Conservation (phyloP, 495 filamentous ascomycete genomes). For the Aspergillus carlsbadensis region DNA sequence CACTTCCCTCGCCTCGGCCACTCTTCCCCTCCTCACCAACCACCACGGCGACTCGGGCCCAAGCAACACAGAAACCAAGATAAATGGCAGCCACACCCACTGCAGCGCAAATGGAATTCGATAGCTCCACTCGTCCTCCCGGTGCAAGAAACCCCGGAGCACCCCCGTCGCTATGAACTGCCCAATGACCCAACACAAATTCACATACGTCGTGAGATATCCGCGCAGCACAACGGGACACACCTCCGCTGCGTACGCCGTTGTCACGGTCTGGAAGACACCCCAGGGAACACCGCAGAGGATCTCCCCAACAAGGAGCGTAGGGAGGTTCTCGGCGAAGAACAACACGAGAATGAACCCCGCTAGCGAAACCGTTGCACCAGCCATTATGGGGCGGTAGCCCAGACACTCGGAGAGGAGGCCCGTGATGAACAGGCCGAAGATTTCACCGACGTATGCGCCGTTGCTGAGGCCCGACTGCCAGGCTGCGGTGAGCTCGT, state of each 20-base stretch:
- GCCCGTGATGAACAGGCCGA: slow-evolving; percentile 67
- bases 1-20: slow-evolving; percentile 58
- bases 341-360: slow-evolving; percentile 68
- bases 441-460: slow-evolving; percentile 56
- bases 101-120: slow-evolving; percentile 65
- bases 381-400: slow-evolving; percentile 61
- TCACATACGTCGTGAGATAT: slow-evolving; percentile 71
- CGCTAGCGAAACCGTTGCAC: slow-evolving; percentile 52
- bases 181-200: slow-evolving; percentile 73
- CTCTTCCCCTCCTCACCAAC: slow-evolving; percentile 62
- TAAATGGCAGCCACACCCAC: slow-evolving; percentile 72
- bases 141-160: slow-evolving; percentile 53
- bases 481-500: slow-evolving; percentile 52
- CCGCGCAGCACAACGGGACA: slow-evolving; percentile 65
- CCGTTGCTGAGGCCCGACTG: slow-evolving; percentile 67
- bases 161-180: slow-evolving; percentile 68
- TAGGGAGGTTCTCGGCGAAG: slow-evolving; percentile 60
- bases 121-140: slow-evolving; percentile 56
- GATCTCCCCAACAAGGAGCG: slow-evolving; percentile 65
- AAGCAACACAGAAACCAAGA: slow-evolving; percentile 60
- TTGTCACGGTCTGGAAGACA: slow-evolving; percentile 68
- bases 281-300: slow-evolving; percentile 74
- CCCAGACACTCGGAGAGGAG: slow-evolving; percentile 64
- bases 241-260: slow-evolving; percentile 72
- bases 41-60: slow-evolving; percentile 76